phyloP scores from a whole-genome alignment of 2,329 filamentous ascomycete genomes.

The Botrytis cinerea region DNA sequence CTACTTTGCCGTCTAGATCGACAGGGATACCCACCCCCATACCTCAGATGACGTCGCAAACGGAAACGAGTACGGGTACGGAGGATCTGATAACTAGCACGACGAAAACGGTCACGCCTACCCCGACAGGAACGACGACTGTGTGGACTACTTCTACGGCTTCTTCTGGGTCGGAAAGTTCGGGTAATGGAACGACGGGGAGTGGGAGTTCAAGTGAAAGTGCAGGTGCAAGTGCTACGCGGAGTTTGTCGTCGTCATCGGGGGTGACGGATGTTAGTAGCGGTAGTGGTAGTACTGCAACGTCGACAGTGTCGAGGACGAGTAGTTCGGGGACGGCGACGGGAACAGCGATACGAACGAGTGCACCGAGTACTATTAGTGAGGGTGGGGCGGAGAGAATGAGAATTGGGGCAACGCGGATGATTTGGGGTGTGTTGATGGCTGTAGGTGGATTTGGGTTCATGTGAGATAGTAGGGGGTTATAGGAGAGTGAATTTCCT shows the following conservation, averaged over 20 bases:
- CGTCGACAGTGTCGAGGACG: neutral
- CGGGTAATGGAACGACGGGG: neutral
- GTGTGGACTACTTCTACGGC: constrained; percentile 14
- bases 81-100: neutral
- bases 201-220: neutral
- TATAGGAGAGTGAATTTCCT: neutral
- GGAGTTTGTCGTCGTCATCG: neutral
- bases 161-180: neutral
- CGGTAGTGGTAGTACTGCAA: neutral
- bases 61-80: neutral
- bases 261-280: neutral
- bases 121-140: constrained; percentile 1
- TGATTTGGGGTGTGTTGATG: neutral
- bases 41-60: neutral
- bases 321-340: neutral
- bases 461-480: neutral
- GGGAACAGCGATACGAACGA: too few relatives aligned
- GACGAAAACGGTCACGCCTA: constrained; percentile 3
- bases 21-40: neutral
- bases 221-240: too few relatives aligned
- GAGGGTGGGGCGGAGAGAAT: neutral
- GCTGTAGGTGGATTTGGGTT: neutral
- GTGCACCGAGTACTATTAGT: neutral
- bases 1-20: neutral
- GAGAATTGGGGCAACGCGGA: too few relatives aligned